Evolutionary conservation across 192 early-diverging fungal genomes (phyloP).

Genomic region (Glomus cerebriforme): DNA sequence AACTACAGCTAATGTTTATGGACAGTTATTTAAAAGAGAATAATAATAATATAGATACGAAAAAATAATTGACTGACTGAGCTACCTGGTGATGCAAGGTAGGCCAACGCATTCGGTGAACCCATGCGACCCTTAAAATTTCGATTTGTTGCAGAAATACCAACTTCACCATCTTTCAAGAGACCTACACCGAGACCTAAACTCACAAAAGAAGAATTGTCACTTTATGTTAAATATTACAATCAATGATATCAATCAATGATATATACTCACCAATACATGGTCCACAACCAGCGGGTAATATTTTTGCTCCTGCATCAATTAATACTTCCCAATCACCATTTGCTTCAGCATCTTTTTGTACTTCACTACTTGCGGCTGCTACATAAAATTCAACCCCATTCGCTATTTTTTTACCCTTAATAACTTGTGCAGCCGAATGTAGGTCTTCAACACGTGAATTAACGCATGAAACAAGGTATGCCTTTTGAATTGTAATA

Average conservation of each 20-base stretch:
- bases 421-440: constrained; percentile 82
- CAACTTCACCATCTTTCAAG: constrained; percentile 94
- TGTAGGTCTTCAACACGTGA: constrained; percentile 87
- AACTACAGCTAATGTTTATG: constrained; percentile 70
- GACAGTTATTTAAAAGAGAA: neutral
- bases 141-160: constrained; percentile 98
- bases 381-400: constrained; percentile 95
- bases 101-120: constrained; percentile 86
- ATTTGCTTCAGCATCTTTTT: constrained; percentile 76
- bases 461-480: constrained; percentile 95
- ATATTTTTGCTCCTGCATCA: constrained; percentile 82
- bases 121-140: constrained; percentile 99
- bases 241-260: neutral
- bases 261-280: constrained; percentile 70
- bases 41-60: neutral
- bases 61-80: neutral
- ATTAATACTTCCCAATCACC: constrained; percentile 90
- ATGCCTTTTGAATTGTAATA: constrained; percentile 93
- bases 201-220: neutral
- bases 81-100: constrained; percentile 84
- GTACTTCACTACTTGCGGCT: constrained; percentile 90
- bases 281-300: constrained; percentile 97
- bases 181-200: constrained; percentile 86
- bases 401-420: constrained; percentile 68
- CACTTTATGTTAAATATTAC: neutral